Percentiles rank a stretch among this genome's conserved stretches.
Conservation (phyloP, 495 filamentous ascomycete species). For the Neurospora cerealis region DNA sequence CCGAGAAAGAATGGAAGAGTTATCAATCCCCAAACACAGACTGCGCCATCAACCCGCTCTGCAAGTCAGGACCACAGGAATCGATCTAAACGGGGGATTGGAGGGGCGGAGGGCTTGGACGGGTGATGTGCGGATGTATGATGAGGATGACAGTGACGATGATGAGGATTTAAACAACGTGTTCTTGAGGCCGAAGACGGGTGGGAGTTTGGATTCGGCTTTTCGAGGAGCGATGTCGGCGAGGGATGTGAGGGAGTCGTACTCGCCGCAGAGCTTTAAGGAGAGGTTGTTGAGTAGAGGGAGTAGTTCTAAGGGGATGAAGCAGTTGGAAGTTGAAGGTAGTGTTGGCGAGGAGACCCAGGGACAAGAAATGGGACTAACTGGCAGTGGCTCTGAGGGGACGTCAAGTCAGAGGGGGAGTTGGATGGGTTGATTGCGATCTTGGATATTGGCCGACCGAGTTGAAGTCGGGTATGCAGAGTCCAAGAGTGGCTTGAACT, state of each 20-base stretch:
- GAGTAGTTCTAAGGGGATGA: background rate
- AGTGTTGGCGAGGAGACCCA: background rate
- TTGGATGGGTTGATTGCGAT: background rate
- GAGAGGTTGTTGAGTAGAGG: constrained; percentile 12
- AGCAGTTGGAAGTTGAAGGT: background rate
- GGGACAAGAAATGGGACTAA: background rate
- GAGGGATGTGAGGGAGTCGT: constrained; percentile 1
- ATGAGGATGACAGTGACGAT: background rate
- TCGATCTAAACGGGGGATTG: background rate
- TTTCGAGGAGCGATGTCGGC: background rate
- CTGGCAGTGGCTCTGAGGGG: background rate
- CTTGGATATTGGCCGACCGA: background rate
- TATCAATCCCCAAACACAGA: background rate
- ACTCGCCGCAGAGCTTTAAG: constrained; percentile 20
- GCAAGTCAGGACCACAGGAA: constrained; percentile 4
- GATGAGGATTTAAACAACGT: background rate
- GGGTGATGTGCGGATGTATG: background rate
- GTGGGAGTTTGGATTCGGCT: background rate
- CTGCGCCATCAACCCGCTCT: constrained; percentile 6
- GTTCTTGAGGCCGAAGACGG: background rate
- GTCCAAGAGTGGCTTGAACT: background rate
- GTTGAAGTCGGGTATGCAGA: background rate
- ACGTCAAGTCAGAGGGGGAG: background rate
- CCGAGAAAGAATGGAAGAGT: background rate
- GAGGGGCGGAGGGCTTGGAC: background rate